Conservation (phyloP, 2,329 filamentous ascomycete species). For the Penicillium sumatraense region DNA sequence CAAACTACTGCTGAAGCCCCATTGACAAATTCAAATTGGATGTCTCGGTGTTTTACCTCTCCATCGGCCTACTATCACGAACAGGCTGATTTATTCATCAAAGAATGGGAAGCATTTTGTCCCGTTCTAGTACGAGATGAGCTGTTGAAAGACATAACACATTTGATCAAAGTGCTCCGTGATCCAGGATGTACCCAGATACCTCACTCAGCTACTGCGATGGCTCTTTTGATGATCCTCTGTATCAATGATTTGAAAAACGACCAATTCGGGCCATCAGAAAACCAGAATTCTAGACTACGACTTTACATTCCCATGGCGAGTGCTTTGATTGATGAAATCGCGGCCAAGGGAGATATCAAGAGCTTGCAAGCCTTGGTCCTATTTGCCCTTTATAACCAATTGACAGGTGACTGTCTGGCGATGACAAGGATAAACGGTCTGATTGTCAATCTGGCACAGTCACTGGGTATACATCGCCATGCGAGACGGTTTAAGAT, state of each 20-base stretch:
- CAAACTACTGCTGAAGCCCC: neutral
- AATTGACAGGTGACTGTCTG: constrained; percentile 9
- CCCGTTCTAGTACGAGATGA: constrained; percentile 5
- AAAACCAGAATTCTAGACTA: neutral
- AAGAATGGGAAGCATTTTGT: constrained; percentile 12
- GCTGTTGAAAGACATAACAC: constrained; percentile 3
- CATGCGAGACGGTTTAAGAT: constrained; percentile 14
- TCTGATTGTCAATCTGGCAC: constrained; percentile 8
- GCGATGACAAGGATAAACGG: constrained; percentile 8
- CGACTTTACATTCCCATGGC: neutral
- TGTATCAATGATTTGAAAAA: neutral
- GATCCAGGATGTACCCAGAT: neutral
- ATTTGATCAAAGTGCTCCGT: neutral
- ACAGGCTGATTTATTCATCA: constrained; percentile 5
- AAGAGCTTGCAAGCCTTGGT: constrained; percentile 10
- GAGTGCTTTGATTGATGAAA: neutral
- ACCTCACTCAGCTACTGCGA: neutral
- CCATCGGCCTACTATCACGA: constrained; percentile 7
- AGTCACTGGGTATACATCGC: constrained; percentile 13
- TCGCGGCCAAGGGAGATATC: neutral
- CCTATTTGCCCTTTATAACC: constrained; percentile 8
- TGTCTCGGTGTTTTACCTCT: neutral
- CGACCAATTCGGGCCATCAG: neutral
- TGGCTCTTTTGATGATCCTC: constrained; percentile 3
- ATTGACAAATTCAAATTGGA: neutral